phyloP scores from a whole-genome alignment of 768 basidiomycete species.

The Hysterangium stoloniferum region DNA sequence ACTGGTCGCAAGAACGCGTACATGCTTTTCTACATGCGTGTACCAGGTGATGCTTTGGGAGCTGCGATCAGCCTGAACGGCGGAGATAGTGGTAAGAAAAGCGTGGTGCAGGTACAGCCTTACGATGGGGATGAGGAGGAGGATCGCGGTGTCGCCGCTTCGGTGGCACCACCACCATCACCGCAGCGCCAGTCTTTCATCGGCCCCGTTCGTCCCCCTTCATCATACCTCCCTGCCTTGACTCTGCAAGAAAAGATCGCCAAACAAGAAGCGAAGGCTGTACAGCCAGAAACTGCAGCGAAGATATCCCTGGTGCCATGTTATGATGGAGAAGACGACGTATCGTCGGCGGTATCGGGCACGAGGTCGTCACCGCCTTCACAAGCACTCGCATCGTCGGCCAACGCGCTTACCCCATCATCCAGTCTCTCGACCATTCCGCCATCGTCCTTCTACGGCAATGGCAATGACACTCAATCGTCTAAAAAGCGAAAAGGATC shows the following conservation, averaged over 20 bases:
- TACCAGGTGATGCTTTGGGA: slow-evolving; percentile 67
- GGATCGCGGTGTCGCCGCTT: background rate
- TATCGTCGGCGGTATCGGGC: background rate
- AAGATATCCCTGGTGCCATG: background rate
- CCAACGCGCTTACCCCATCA: background rate
- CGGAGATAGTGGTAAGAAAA: background rate
- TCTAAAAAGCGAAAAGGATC: slow-evolving; percentile 5
- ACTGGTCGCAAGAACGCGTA: slow-evolving; percentile 76
- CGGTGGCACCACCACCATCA: background rate
- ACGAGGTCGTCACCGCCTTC: background rate
- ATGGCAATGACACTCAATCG: background rate
- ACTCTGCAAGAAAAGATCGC: background rate
- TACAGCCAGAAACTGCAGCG: background rate
- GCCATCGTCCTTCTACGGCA: slow-evolving; percentile 5
- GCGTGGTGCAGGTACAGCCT: background rate
- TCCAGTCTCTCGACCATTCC: slow-evolving; percentile 9
- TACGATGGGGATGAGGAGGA: slow-evolving; percentile 1
- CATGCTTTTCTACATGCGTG: slow-evolving; percentile 84
- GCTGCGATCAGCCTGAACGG: slow-evolving; percentile 40
- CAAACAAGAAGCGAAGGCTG: background rate
- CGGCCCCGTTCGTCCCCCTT: background rate
- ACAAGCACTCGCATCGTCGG: background rate
- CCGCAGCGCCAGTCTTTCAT: background rate
- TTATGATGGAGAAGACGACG: background rate
- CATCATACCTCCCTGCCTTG: background rate